Base-by-base conservation (phyloP, 345 rosid genomes). In the Crucihimalaya himalaica region DNA sequence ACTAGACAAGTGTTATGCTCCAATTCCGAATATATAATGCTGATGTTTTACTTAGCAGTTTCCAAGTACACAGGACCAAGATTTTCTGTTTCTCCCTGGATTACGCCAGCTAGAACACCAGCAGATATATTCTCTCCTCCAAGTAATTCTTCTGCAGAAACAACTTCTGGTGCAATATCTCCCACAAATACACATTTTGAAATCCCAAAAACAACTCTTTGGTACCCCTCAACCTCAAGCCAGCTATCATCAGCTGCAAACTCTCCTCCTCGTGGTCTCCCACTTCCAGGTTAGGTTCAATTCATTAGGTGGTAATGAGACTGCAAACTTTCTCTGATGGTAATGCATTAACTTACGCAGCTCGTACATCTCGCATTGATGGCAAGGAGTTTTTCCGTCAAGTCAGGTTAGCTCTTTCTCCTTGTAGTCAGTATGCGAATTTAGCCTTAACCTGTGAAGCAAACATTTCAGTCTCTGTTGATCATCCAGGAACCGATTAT, bases 351-450 rank as follows among this genome's bases (percentile, higher is more conserved):
- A 29, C 53, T 68, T 28, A 16, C 10, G 54, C 67, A 71, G 97
- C 73, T 45, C 84, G 78, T 34, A 69, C 85, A 37, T 84, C 86
- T 32, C 89, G 89, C 45, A 81, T 86, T 66, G 94, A 89, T 82
- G 98, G 92, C 39, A 89, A 92, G 79, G 94, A 89, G 80, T 88
- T 92, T 84, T 89, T 92, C 77, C 89, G 92, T 71, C 96, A 86
- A 63, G 98, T 88, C 50, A 89, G 96, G 96, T 84, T 71, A 45
- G 64, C 58, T 66, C 7, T 19, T 31, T 27, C 3, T 3, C 16
- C 14, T 63, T 63, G 32, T 6, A 25, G 5, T 46, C 10, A 46
- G 21, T 45, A 53, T 27, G 32, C 11, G 18, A 16, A 9, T 34
- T 59, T 5, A 21, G 11, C 37, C 15, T 62, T 27, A 18, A 29